A percentile compares a stretch with the other conserved stretches of the same genome.
Conservation (phyloP, 306 rosid genomes). For the Quercus parvula region DNA sequence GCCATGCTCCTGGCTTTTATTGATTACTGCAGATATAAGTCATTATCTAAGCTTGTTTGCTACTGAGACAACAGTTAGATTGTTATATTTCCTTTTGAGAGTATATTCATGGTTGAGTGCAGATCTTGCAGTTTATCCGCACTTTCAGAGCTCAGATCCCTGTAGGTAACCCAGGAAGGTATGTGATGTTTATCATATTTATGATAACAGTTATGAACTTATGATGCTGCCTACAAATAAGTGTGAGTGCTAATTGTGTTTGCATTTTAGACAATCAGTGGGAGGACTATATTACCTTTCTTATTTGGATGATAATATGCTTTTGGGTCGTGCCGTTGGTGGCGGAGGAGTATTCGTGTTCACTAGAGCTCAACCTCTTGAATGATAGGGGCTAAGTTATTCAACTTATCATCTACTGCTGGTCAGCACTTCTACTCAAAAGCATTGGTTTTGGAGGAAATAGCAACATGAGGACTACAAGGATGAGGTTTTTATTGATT, state of each 20-base stretch:
- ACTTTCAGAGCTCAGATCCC: conserved; percentile 72
- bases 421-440: not conserved
- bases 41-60: not conserved
- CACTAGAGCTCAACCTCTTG: conserved; percentile 72
- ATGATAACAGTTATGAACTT: not conserved
- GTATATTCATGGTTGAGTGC: conserved; percentile 11
- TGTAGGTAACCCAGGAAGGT: conserved; percentile 76
- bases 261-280: conserved; percentile 48
- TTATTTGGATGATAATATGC: conserved; percentile 81
- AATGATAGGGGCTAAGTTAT: conserved; percentile 16
- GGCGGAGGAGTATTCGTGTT: conserved; percentile 94
- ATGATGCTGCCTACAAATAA: not conserved
- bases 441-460: not conserved
- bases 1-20: not conserved
- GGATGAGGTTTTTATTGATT: not conserved
- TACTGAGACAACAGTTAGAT: not conserved
- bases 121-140: conserved; percentile 82
- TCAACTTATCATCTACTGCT: not conserved
- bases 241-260: not conserved
- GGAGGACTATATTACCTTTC: conserved; percentile 94
- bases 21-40: not conserved
- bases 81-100: not conserved
- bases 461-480: not conserved
- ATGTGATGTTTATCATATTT: not conserved
- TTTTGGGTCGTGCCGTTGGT: conserved; percentile 93